Conservation (phyloP, 768 basidiomycete genomes). For the Epithele typhae region DNA sequence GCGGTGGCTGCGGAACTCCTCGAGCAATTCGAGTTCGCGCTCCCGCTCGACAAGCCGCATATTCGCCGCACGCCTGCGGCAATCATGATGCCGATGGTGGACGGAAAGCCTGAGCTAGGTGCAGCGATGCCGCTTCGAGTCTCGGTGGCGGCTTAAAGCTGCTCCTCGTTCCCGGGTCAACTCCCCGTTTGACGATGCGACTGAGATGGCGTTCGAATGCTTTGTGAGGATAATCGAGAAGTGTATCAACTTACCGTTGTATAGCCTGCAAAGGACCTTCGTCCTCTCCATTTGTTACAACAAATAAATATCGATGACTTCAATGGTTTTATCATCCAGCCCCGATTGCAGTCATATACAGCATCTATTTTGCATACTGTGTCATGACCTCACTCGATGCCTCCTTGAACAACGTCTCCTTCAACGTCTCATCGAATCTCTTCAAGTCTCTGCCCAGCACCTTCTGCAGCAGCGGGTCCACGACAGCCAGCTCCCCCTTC, state of each 20-base stretch:
- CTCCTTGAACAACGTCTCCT: constrained; percentile 14
- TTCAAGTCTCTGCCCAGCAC: constrained; percentile 26
- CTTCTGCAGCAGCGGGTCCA: constrained; percentile 25
- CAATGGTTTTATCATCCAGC: too few relatives aligned
- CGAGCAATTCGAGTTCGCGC: constrained; percentile 28
- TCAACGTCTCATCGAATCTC: constrained; percentile 23
- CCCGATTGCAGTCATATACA: too few relatives aligned
- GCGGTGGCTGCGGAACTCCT: constrained; percentile 28
- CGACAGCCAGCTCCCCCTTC: constrained; percentile 25
- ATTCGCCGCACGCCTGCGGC: constrained; percentile 24
- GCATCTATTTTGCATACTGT: constrained; percentile 20
- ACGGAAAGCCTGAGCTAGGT: constrained; percentile 22
- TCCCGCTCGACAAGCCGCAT: constrained; percentile 23
- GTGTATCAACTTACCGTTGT: too few relatives aligned
- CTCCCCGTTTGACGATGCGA: too few relatives aligned
- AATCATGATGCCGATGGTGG: constrained; percentile 29
- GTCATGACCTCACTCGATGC: constrained; percentile 11
- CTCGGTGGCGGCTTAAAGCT: neutral
- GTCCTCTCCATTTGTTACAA: too few relatives aligned
- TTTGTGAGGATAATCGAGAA: too few relatives aligned
- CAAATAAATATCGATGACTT: too few relatives aligned
- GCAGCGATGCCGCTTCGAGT: constrained; percentile 29
- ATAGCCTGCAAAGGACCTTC: too few relatives aligned
- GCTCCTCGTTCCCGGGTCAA: too few relatives aligned
- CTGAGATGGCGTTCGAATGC: too few relatives aligned